Evolutionary conservation across 148 eudicot genomes (phyloP), one percentile per base, ranked within the genome.

Genomic region (Polygonum aviculare): DNA sequence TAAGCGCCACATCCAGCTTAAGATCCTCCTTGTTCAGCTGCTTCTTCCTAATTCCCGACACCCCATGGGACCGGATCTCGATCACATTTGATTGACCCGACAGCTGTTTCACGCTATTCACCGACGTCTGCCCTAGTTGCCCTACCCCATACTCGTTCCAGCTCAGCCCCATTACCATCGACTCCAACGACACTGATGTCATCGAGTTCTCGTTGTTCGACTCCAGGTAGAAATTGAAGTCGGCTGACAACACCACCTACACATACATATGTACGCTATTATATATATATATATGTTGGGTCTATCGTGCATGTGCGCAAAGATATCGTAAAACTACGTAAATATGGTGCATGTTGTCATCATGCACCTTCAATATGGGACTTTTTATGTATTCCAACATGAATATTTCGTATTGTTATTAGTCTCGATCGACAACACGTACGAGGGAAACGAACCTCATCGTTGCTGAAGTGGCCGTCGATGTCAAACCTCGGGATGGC

Each of bases 91-190:
- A 55, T 33, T 79, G 76, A 47, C 75, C 80, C 14, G 78, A 35
- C 26, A 45, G 81, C 49, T 76, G 83, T 6, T 72, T 52, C 11
- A 82, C 21, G 67, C 73, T 73, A 45, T 77, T 45, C 19, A 85
- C 69, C 16, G 52, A 67, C 0, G 78, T 50, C 80, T 85, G 82
- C 5, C 83, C 88, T 60, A 60, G 18, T 35, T 82, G 55, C 48
- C 77, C 83, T 12, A 74, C 80, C 14, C 81, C 33, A 12, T 78
- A 45, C 60, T 75, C 80, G 40, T 77, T 50, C 88, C 88, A 85
- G 6, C n/a, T 76, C 26, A 82, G 55, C 19, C 52, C 82, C 80
- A 85, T 69, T 15, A 80, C 75, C 85, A 82, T 77, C 49, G 81
- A 80, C 22, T 75, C 77, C 7, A 82, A 77, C 18, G 71, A 39